phyloP scores from a whole-genome alignment of 2,329 filamentous ascomycete species.

The Penicillium sp. region DNA sequence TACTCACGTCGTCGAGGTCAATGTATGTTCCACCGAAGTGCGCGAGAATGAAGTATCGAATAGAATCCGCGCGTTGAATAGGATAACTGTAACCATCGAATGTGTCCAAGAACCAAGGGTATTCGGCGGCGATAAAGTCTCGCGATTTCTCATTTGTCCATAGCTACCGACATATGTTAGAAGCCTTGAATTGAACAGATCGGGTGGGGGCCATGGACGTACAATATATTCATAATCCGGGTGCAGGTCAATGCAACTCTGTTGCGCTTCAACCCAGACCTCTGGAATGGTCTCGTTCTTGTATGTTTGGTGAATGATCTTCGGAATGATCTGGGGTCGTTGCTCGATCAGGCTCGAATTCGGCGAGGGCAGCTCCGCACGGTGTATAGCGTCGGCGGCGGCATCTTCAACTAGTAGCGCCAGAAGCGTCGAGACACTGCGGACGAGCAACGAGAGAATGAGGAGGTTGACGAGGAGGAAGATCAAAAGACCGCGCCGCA shows the following conservation, averaged over 20 bases:
- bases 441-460: constrained; percentile 63
- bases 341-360: constrained; percentile 60
- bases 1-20: constrained; percentile 68
- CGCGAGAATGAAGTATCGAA: constrained; percentile 75
- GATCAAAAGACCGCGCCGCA: constrained; percentile 61
- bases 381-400: constrained; percentile 64
- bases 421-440: constrained; percentile 69
- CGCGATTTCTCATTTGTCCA: constrained; percentile 72
- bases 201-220: constrained; percentile 22
- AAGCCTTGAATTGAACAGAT: background rate
- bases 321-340: constrained; percentile 64
- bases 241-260: constrained; percentile 67
- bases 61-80: constrained; percentile 75
- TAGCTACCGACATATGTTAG: constrained; percentile 52
- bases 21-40: constrained; percentile 80
- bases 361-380: constrained; percentile 64
- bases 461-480: constrained; percentile 65
- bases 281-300: constrained; percentile 67
- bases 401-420: constrained; percentile 69
- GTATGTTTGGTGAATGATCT: constrained; percentile 77
- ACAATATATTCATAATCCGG: constrained; percentile 73
- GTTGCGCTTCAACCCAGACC: constrained; percentile 65
- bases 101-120: constrained; percentile 73
- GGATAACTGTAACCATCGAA: constrained; percentile 73
- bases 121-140: constrained; percentile 70